Conservation (phyloP, 2,329 filamentous ascomycete genomes). For the Anthostomella pinea region DNA sequence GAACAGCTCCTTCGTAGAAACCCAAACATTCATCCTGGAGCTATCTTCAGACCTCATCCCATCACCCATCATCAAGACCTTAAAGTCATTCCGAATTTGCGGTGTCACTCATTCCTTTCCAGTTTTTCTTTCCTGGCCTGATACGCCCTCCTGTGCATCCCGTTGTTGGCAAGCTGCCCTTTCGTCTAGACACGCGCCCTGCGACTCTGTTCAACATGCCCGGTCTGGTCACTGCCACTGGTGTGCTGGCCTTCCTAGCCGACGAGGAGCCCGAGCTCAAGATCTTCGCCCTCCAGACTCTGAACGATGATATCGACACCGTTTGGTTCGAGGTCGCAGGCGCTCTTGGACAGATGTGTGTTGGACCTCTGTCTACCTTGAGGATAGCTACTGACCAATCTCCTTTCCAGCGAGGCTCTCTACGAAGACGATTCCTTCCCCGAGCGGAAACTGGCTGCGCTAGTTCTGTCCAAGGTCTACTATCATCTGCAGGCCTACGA, state of each 20-base stretch:
- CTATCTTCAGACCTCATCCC: neutral
- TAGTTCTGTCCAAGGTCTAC: slow-evolving; percentile 96
- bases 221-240: slow-evolving; percentile 88
- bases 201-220: slow-evolving; percentile 80
- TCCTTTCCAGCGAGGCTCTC: slow-evolving; percentile 72
- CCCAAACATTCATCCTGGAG: neutral
- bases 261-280: slow-evolving; percentile 94
- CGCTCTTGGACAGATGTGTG: slow-evolving; percentile 86
- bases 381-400: slow-evolving; percentile 15
- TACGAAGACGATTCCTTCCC: slow-evolving; percentile 96
- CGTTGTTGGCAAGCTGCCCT: too few species aligned
- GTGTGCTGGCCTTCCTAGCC: slow-evolving; percentile 90
- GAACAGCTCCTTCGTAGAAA: neutral
- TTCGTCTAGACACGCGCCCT: too few species aligned
- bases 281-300: slow-evolving; percentile 88
- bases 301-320: slow-evolving; percentile 95
- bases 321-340: slow-evolving; percentile 97
- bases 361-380: neutral
- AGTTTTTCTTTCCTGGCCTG: too few species aligned
- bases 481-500: slow-evolving; percentile 99
- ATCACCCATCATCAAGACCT: neutral
- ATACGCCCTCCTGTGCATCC: too few species aligned
- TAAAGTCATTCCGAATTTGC: too few species aligned
- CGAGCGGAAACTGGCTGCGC: slow-evolving; percentile 87
- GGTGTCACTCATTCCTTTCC: too few species aligned